Base-by-base conservation (phyloP, 805 yeast species). In the Pichia nakasei region DNA sequence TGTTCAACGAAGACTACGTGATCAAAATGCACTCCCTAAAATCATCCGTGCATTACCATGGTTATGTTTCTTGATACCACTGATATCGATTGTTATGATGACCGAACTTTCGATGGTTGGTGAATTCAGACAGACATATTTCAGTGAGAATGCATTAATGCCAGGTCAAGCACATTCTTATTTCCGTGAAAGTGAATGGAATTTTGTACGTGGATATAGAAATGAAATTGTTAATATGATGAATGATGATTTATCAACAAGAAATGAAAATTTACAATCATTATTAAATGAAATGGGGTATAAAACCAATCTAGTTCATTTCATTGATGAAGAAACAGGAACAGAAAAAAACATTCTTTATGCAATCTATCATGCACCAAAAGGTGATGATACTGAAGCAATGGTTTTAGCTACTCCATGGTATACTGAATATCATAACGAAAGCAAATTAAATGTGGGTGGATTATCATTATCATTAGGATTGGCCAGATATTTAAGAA, bases 321-420 rank as follows among this genome's bases (percentile, higher is more conserved):
- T 52, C 39, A 39, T 45, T 0, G 46, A 50, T 12, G 45, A 51
- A 12, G 41, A 49, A 5, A 45, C 56, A 1, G 53, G 57, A 5
- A 56, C 51, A 15, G 47, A 47, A 34, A 46, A 48, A 24, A 45
- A 49, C 8, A 58, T 60, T 1, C 44, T 85, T 32, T 93, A 91
- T 59, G 95, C 87, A 0, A 76, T 89, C 4, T 72, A 85, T 63
- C 95, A 86, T 57, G 93, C 96, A 0, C 95, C 97, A 9, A 69
- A 96, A 49, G 97, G 97, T 22, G 97, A 91, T 55, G 93, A 89
- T 47, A 88, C 97, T 1, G 98, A 93, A 62, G 86, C 97, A 0
- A 82, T 93, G 76, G 94, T 89, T 1, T 61, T 93, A 37, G 84
- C 81, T 9, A 87, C 93, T 8, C 97, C 97, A 0, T 93, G 96